Evolutionary conservation across 1,284 basidiomycete genomes (phyloP), one percentile per base, ranked within the genome.

Genomic region (Pulchroboletus neoregius): DNA sequence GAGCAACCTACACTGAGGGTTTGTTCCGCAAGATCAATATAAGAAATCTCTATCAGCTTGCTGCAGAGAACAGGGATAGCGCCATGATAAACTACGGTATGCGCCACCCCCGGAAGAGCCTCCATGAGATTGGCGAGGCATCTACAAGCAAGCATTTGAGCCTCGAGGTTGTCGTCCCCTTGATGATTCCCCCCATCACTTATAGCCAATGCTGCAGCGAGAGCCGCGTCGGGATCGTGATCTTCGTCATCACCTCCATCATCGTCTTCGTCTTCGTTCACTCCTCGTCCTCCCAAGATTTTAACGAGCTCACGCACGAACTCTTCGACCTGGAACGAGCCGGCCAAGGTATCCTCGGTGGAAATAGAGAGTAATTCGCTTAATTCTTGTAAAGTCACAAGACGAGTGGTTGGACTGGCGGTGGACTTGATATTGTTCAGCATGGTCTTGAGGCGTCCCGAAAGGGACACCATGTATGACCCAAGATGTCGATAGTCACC

Each of bases 101-200:
- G 92, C 9, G 92, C 91, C 43, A 91, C 88, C 23, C 93, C 93
- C 12, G 94, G 94, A 11, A 97, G 75, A 9, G 93, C 94, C 68
- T 97, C 94, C 91, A 97, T 94, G 49, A 97, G 76, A 66, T 97
- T 96, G 34, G 94, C 94, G 45, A 97, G 75, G 66, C 94, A 97
- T 50, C 94, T 79, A 68, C 93, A 96, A 36, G 94, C 94, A 39
- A 97, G 76, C 37, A 96, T 82, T 69, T 94, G 92, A 20, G 89
- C 87, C 69, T 95, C 92, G 46, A 91, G 80, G 63, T 94, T 92
- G 55, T 89, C 87, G 60, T 87, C 87, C 28, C 86, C 88, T 58
- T 83, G 80, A 60, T 76, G 87, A 11, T 69, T 61, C 12, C 76
- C 80, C 15, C 84, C 84, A 1, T 77, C 65, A 54, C 86, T 88